A percentile compares a stretch with the other conserved stretches of the same genome.
Conservation (phyloP, 768 basidiomycete species). For the Ramaria rubella region DNA sequence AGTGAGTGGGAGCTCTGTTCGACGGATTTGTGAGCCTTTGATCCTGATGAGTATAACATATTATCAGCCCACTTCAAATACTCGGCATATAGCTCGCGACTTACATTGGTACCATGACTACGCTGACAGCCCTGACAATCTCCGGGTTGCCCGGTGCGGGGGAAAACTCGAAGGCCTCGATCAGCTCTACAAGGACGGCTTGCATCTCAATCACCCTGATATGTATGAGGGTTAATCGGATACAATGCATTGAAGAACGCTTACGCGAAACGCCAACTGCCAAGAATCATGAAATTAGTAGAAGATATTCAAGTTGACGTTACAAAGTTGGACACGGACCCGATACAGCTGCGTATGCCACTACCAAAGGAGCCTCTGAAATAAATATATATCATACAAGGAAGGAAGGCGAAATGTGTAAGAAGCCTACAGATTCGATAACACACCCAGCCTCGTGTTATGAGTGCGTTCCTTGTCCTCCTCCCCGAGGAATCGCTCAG, state of each 20-base stretch:
- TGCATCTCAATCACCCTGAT: slow-evolving; percentile 19
- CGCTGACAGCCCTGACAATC: too few relatives aligned
- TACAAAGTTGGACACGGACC: background rate
- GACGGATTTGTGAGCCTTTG: too few relatives aligned
- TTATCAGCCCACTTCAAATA: too few relatives aligned
- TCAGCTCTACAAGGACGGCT: slow-evolving; percentile 27
- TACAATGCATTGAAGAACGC: background rate
- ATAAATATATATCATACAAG: background rate
- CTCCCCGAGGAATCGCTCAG: slow-evolving; percentile 34
- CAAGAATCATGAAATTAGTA: background rate
- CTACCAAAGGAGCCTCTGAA: background rate
- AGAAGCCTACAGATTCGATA: background rate
- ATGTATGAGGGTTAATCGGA: background rate
- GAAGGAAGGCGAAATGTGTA: background rate
- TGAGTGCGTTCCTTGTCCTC: background rate
- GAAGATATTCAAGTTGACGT: background rate
- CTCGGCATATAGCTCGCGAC: too few relatives aligned
- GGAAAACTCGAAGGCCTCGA: slow-evolving; percentile 30
- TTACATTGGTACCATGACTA: too few relatives aligned
- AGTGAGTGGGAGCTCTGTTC: too few relatives aligned
- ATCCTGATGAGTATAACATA: too few relatives aligned
- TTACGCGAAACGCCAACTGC: background rate
- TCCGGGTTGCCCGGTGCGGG: slow-evolving; percentile 23
- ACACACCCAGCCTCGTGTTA: background rate
- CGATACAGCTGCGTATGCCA: slow-evolving; percentile 5